Base-by-base conservation (phyloP, 768 basidiomycete species). In the Pleurotus platypus region DNA sequence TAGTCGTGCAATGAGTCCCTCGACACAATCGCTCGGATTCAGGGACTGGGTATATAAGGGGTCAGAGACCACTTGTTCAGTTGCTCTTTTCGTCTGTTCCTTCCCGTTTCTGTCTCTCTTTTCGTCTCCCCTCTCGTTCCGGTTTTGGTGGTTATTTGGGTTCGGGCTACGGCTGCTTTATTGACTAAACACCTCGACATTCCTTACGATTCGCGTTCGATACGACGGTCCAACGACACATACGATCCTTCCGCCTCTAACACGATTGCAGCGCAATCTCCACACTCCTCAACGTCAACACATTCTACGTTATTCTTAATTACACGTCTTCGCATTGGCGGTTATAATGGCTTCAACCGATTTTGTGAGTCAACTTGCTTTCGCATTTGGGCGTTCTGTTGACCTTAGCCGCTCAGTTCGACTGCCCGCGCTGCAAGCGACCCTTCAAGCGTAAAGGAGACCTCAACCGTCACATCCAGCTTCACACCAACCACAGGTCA, bases 391-490 rank as follows among this genome's bases (percentile, higher is more conserved):
- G 13, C 9, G 13, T 35, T 54, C 43, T 20, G 54, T 39, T n/a
- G 8, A 61, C 35, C 15, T 6, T 38, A 11, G 20, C n/a, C 13
- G 20, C 46, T 13, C 30, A 78, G 75, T 74, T 67, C 66, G 56
- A 57, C 49, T 83, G 82, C 64, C 37, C 66, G 37, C 60, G 67
- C 53, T 89, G 86, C 70, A 24, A 46, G 4, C 85, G 79, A 61
- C 54, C 62, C 27, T 88, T 89, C 63, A 62, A 67, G 3, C 80
- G 85, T 46, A 81, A 78, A 65, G 80, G 80, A 18, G 88, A 89
- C 64, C 76, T 84, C 38, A 78, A 71, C 43, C 81, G 87, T 58
- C 89, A 90, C 61, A 58, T 73, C 51, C 60, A 65, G 18, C 64
- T 79, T 18, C 87, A 89, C 62, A 70, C 68, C 16, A 79, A 78